Base-by-base conservation (phyloP, 192 early-diverging fungal genomes). In the Umbelopsis isabellina region DNA sequence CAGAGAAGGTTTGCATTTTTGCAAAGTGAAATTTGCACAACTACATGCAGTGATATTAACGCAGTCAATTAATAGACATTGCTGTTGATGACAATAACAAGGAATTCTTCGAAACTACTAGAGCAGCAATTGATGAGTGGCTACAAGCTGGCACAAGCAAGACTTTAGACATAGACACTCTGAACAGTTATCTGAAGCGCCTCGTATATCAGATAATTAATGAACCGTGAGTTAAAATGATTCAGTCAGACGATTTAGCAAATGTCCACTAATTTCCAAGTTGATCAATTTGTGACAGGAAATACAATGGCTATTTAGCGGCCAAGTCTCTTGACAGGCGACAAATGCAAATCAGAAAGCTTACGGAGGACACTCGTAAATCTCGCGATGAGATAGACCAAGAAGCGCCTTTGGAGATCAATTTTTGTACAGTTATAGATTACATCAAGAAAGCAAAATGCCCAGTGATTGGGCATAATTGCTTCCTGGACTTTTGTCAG, bases 401-500 rank as follows among this genome's bases (percentile, higher is more conserved):
- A 66, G 49, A 41, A 51, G 71, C 58, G 30, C 68, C 71, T 5
- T 30, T 67, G 67, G 52, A 47, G 1, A 46, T 85, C 25, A 87
- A 86, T 72, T 93, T 98, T 69, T 85, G 93, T 21, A 83, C 70
- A 10, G 83, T 98, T 8, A 89, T 98, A 49, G 95, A 98, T n/a
- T 52, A 86, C 44, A 85, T 96, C 23, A 79, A 85, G 22, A 77
- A 84, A 25, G 77, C 91, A 1, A 84, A 87, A 46, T 91, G 91
- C 61, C 95, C 94, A 1, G 74, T 98, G 1, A 80, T 96, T 30
- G 94, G 93, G 23, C 97, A 98, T 76, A 98, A 98, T 79, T 89
- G 92, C 78, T 83, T 91, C 25, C 85, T 94, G 37, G 96, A 98
- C 79, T 53, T 97, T n/a, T 88, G 90, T 70, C 95, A 95, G 37